Conservation (phyloP, 805 yeast species). For the Candida arabinofermentans region DNA sequence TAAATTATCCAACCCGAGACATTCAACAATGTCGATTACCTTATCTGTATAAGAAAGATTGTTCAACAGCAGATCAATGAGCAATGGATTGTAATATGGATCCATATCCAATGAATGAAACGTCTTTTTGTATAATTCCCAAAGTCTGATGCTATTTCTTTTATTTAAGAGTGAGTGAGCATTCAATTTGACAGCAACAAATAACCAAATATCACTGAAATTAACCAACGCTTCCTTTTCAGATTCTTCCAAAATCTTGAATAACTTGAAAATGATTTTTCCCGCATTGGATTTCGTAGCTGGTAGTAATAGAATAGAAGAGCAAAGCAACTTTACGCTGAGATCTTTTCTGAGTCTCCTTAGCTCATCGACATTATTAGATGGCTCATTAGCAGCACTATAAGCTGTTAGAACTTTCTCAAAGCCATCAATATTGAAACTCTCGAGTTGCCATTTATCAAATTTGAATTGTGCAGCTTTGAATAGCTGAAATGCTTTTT, state of each 20-base stretch:
- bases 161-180: constrained; percentile 16
- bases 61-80: constrained; percentile 1
- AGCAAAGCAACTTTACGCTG: constrained; percentile 27
- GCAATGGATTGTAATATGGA: constrained; percentile 11
- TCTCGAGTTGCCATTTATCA: constrained; percentile 30
- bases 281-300: constrained; percentile 11
- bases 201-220: constrained; percentile 31
- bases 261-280: constrained; percentile 15
- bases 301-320: constrained; percentile 23
- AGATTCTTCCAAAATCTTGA: constrained; percentile 12
- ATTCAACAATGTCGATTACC: constrained; percentile 16
- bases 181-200: constrained; percentile 24
- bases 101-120: constrained; percentile 1
- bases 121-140: constrained; percentile 16
- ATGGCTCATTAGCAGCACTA: constrained; percentile 1
- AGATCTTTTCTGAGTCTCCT: constrained; percentile 22
- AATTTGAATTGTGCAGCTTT: constrained; percentile 28
- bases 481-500: constrained; percentile 22
- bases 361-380: constrained; percentile 12
- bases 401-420: constrained; percentile 16
- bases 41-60: constrained; percentile 14
- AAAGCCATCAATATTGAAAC: constrained; percentile 30
- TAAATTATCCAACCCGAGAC: constrained; percentile 8
- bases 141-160: constrained; percentile 11
- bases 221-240: constrained; percentile 15